phyloP scores from a whole-genome alignment of 208 protist genomes.

The Leishmania major region DNA sequence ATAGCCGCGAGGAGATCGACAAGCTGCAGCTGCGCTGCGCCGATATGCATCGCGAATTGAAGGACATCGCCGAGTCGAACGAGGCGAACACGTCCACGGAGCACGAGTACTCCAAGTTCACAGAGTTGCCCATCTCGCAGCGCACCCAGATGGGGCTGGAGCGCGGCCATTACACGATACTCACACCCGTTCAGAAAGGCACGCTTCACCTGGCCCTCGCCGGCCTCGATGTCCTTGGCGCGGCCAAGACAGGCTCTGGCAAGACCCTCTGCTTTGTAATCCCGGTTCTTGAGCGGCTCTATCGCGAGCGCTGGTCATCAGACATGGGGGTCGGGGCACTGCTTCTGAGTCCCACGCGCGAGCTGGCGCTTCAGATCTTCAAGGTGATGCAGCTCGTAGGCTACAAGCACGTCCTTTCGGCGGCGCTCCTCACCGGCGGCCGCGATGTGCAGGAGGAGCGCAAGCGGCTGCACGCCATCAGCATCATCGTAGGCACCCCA shows the following conservation, averaged over 20 bases:
- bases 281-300: slow-evolving; percentile 96
- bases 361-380: slow-evolving; percentile 99
- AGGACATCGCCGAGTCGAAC: slow-evolving; percentile 43
- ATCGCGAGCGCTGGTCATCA: slow-evolving; percentile 84
- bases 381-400: slow-evolving; percentile 97
- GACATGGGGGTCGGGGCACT: slow-evolving; percentile 97
- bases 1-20: slow-evolving; percentile 75
- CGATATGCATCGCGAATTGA: slow-evolving; percentile 51
- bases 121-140: slow-evolving; percentile 91
- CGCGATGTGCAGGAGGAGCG: slow-evolving; percentile 95
- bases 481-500: slow-evolving; percentile 99
- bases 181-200: slow-evolving; percentile 97
- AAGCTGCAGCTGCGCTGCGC: slow-evolving; percentile 38
- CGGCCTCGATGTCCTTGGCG: slow-evolving; percentile 98
- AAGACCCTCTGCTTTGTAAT: slow-evolving; percentile 99
- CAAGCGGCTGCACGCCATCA: slow-evolving; percentile 93
- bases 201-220: slow-evolving; percentile 95
- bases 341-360: slow-evolving; percentile 98
- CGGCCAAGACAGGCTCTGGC: slow-evolving; percentile 98
- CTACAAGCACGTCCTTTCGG: slow-evolving; percentile 93
- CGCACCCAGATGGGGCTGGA: slow-evolving; percentile 92
- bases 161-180: slow-evolving; percentile 88
- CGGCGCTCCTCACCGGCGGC: slow-evolving; percentile 98
- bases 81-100: slow-evolving; percentile 53
- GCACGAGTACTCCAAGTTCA: slow-evolving; percentile 67